phyloP scores from a whole-genome alignment of 2,329 filamentous ascomycete genomes.

The Emericellopsis atlantica region DNA sequence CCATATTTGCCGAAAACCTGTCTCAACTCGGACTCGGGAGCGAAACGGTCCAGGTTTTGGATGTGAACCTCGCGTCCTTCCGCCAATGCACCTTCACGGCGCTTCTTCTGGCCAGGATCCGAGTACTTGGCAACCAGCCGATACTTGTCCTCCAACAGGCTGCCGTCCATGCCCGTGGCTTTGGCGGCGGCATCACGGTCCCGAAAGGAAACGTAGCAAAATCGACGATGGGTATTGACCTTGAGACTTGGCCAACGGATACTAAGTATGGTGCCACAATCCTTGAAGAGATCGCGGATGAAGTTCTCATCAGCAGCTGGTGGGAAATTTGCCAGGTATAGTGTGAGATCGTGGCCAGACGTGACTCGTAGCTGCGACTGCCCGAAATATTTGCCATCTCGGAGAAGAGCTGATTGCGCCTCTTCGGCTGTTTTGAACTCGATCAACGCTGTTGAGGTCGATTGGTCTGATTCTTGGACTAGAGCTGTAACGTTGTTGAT shows the following conservation, averaged over 20 bases:
- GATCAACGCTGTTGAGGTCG: conserved; percentile 59
- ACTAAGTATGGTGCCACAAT: conserved; percentile 71
- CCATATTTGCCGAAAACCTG: conserved; percentile 67
- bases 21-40: conserved; percentile 55
- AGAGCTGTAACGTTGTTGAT: conserved; percentile 63
- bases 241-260: conserved; percentile 87
- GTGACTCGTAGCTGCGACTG: conserved; percentile 62
- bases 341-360: conserved; percentile 63
- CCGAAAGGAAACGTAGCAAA: conserved; percentile 91
- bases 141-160: conserved; percentile 52
- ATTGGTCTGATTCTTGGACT: conserved; percentile 45
- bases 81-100: conserved; percentile 66
- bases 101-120: conserved; percentile 65
- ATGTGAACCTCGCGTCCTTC: conserved; percentile 82
- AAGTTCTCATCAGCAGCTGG: conserved; percentile 59
- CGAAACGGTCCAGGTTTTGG: conserved; percentile 49
- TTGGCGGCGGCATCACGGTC: conserved; percentile 53
- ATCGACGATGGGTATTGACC: conserved; percentile 76
- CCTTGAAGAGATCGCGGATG: conserved; percentile 54
- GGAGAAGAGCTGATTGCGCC: conserved; percentile 65
- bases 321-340: conserved; percentile 88
- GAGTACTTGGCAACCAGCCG: conserved; percentile 72
- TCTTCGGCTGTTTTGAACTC: conserved; percentile 79
- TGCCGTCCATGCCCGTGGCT: conserved; percentile 63
- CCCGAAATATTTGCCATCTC: conserved; percentile 69